Percentiles rank a stretch among this genome's conserved stretches.
These are phyloP conservation scores for Diplocarpon rosae DNA, from an alignment of 2,329 filamentous ascomycete genomes.

Conservation along the genomic window DNA sequence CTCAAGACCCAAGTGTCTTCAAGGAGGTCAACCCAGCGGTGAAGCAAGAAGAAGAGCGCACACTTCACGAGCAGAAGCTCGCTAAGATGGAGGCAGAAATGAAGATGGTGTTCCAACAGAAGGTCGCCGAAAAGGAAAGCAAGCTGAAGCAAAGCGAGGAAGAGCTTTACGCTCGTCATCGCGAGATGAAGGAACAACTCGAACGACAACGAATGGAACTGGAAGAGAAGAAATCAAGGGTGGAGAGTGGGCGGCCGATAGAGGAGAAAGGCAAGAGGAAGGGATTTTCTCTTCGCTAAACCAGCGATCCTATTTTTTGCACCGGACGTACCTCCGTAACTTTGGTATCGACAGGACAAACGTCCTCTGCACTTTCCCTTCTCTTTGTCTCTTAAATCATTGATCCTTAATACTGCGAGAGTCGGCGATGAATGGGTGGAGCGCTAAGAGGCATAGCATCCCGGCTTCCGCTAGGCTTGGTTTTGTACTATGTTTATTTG, in stretches of 20 bases:
- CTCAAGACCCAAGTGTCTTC: constrained; percentile 97
- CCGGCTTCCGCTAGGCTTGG: constrained; percentile 25
- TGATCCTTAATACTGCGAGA: constrained; percentile 25
- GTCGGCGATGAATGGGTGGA: constrained; percentile 14
- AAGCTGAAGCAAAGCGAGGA: constrained; percentile 99
- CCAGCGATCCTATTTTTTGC: constrained; percentile 5
- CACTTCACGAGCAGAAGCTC: constrained; percentile 97
- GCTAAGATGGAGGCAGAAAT: constrained; percentile 99
- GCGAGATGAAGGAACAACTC: constrained; percentile 99
- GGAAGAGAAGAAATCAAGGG: constrained; percentile 93
- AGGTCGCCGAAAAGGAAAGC: constrained; percentile 98
- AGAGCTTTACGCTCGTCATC: constrained; percentile 92
- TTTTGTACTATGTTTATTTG: constrained; percentile 12
- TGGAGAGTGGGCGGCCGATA: constrained; percentile 90
- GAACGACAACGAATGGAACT: constrained; percentile 89
- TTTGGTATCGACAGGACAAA: constrained; percentile 20
- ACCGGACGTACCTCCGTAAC: constrained; percentile 17
- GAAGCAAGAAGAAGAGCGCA: constrained; percentile 98
- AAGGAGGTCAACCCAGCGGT: constrained; percentile 99
- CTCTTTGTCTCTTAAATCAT: constrained; percentile 27
- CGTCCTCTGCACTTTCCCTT: constrained; percentile 24
- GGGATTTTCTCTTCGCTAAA: constrained; percentile 96
- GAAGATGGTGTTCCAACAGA: constrained; percentile 99
- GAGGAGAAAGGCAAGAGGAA: constrained; percentile 99
- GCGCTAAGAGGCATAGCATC: constrained; percentile 19